Evolutionary conservation across 208 protist genomes (phyloP), one percentile per base, ranked within the genome.

Genomic region (Acanthamoeba royreba): DNA sequence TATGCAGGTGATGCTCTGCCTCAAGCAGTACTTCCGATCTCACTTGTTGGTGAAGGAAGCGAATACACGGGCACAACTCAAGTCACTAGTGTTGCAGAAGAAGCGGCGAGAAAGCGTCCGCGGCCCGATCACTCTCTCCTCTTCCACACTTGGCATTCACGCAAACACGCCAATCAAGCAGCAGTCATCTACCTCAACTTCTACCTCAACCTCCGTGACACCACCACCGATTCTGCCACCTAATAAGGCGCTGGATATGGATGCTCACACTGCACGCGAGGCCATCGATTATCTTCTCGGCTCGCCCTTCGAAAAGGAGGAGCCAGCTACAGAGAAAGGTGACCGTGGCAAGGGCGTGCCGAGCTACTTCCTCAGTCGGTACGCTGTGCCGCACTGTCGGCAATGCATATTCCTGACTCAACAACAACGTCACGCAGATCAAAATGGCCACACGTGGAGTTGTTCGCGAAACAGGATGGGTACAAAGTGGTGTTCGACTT

Each of bases 21-120:
- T 94, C 28, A 55, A 81, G 85, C 93, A 94, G 42, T 94, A 94
- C 90, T 94, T 94, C 22, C 92, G 93, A 22, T 46, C 93, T 9
- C 93, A 94, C 42, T 69, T 94, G 47, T 17, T 94, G 28, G 42
- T 94, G 17, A 83, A 94, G 45, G 58, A 52, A 38, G 38, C n/a
- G 19, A 31, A 2, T 4, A 92, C 79, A 28, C 42, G 33, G 47
- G 35, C 45, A 4, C 40, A 92, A 5, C 22, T 53, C 15, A 92
- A 79, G 38, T 22, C 53, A 4, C 25, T 92, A 19, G 66, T 4
- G 13, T 13, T 40, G 0, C 77, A 89, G 38, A 58, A 46, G 53
- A 89, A 89, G 49, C 45, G 49, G 28, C 46, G 53, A 15, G 81
- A 66, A 25, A 43, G 47, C 46, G 53, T 33, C 3, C 81, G 81